Conservation (phyloP, 345 rosid genomes). For the Luvunga scandens region DNA sequence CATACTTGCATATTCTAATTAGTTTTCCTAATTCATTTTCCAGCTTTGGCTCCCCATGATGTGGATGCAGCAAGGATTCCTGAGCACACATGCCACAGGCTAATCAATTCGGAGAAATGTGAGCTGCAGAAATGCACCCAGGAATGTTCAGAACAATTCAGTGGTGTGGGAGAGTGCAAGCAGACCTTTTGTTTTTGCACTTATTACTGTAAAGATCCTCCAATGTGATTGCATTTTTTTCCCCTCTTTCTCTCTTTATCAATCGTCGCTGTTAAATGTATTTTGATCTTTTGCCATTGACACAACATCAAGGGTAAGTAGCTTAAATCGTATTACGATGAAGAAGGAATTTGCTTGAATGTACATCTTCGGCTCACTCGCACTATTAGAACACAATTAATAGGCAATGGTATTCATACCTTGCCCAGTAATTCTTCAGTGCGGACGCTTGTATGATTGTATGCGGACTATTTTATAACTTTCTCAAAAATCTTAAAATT, state of each 20-base stretch:
- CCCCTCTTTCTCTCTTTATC: background rate
- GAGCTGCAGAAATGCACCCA: conserved; percentile 26
- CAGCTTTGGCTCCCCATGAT: background rate
- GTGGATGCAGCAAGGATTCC: conserved; percentile 37
- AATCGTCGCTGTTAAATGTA: background rate
- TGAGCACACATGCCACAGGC: conserved; percentile 49
- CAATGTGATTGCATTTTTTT: conserved; percentile 16
- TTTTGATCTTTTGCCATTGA: background rate
- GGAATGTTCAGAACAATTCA: conserved; percentile 34
- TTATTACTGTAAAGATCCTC: conserved; percentile 46
- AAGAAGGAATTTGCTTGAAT: background rate
- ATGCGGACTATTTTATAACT: too few relatives aligned
- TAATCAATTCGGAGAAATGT: conserved; percentile 24
- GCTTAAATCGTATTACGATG: background rate
- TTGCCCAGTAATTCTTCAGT: too few relatives aligned
- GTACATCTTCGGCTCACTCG: too few relatives aligned
- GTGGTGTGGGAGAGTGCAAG: conserved; percentile 43
- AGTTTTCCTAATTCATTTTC: background rate
- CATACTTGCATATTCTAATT: background rate
- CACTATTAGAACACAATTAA: too few relatives aligned
- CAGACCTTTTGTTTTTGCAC: conserved; percentile 36
- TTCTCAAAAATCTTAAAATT: too few relatives aligned
- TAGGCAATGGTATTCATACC: too few relatives aligned
- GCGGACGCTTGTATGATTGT: too few relatives aligned
- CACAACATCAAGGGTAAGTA: background rate